Base-by-base conservation (phyloP, 2,329 filamentous ascomycete species). In the Apiospora marii region DNA sequence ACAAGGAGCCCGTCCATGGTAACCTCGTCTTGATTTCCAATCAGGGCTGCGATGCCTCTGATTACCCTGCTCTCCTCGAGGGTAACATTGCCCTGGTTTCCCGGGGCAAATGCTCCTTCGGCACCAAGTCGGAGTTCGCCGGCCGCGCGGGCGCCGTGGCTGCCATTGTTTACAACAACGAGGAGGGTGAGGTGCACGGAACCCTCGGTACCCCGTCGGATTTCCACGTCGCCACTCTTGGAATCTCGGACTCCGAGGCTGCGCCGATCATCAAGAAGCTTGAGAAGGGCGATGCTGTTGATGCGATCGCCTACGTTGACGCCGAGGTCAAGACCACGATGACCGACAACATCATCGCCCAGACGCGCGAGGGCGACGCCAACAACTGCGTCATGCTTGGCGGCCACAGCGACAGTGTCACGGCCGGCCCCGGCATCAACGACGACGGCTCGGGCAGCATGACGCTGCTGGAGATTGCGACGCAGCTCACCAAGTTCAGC, bases 111-210 rank as follows among this genome's bases (percentile, higher is more conserved):
- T 96, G 94, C 79, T 76, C 90, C 10, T 96, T 96, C 76, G 92
- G 91, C 14, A 82, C 86, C 73, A 96, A 96, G 84, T 92, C 92
- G 1, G 87, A 87, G 70, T 83, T 89, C 19, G 93, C 94, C 7
- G 92, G 91, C 58, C 86, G 85, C 68, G 92, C 92, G 1, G 92
- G 93, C 27, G 94, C 94, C 6, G 81, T 89, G 4, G 93, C 91
- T 1, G 92, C 91, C 0, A 83, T 96, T 19, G 86, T 96, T 69
- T 95, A 93, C 83, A 94, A 96, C 84, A 92, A 91, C 76, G 90
- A 90, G 68, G 82, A 87, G 0, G 92, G 90, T 1, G 81, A 83
- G 4, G 82, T 94, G 0, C 86, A 87, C 69, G 94, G 93, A 53
- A 95, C 93, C 0, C 85, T 96, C 4, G 93, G 92, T 14, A 85